Evolutionary conservation across 345 rosid species (phyloP), one percentile per base, ranked within the genome.

Genomic region (Citrus hindsii): DNA sequence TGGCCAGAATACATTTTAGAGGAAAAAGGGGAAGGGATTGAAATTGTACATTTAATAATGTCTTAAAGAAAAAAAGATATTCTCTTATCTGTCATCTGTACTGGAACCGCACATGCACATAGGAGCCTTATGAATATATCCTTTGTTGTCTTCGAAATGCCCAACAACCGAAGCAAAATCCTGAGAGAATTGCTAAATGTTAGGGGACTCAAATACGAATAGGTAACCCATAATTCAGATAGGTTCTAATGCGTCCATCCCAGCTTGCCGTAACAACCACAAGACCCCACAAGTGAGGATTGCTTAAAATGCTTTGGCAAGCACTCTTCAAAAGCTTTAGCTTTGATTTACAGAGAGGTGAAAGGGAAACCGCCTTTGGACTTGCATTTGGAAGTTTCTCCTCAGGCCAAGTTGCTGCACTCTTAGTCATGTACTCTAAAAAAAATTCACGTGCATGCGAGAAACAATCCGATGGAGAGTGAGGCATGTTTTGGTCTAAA

Each of bases 321-420:
- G 90, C 91, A 64, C 76, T 90, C 85, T 77, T 93, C 84, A 91
- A 71, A 28, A 90, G 79, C 87, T 88, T 93, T 84, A 83, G 81
- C 70, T 89, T 89, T 2, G 89, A 79, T 83, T 87, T 91, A 28
- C 84, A 84, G 25, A 84, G 71, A 14, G 84, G 81, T 21, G 92
- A 81, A 9, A 80, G 59, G 18, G 51, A 82, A 9, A 80, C 63
- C 18, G 51, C 64, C 53, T 68, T 30, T 1, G 90, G 85, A 58
- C 80, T 83, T 30, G 90, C 78, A 65, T 67, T 83, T 0, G 87
- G 82, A 74, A 93, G 90, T 75, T 86, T 89, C 85, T 93, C 98
- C 86, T 90, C 97, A 0, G 98, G 98, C 98, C 98, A 93, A 18
- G 97, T 93, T 7, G 85, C 89, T 0, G 90, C 79, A 48, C 93